These are phyloP conservation scores for Apium graveolens DNA, from an alignment of 129 eudicot species.

Conservation along the genomic window DNA sequence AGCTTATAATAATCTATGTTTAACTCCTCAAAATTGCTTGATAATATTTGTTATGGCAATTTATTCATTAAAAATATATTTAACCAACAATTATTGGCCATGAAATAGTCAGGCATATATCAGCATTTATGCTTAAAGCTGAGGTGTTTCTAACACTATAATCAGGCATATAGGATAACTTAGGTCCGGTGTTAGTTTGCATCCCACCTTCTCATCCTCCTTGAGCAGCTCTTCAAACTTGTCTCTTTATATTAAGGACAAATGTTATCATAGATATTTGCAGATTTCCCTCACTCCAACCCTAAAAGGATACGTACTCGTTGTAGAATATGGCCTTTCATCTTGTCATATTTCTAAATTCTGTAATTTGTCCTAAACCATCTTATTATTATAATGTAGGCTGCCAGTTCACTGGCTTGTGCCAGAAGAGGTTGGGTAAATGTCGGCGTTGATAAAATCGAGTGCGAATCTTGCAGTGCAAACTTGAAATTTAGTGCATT, in stretches of 20 bases:
- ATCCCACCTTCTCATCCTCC: neutral
- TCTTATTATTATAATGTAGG: slow-evolving; percentile 28
- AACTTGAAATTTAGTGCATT: slow-evolving; percentile 46
- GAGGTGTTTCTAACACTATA: neutral
- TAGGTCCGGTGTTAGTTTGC: neutral
- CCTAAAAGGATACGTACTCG: neutral
- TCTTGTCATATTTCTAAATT: neutral
- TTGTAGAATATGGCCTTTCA: neutral
- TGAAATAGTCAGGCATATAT: neutral
- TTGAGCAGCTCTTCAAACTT: neutral
- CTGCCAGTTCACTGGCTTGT: slow-evolving; percentile 74
- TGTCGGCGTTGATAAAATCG: slow-evolving; percentile 64
- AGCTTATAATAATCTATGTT: neutral
- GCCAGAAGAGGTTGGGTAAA: slow-evolving; percentile 97
- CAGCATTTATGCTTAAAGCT: neutral
- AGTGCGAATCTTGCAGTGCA: slow-evolving; percentile 88
- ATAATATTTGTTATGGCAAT: neutral
- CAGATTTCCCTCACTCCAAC: neutral
- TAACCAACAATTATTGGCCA: neutral
- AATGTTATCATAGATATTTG: neutral
- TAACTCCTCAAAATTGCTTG: neutral
- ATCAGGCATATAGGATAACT: neutral
- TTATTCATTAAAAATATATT: neutral
- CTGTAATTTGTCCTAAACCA: neutral
- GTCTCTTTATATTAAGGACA: neutral